These are phyloP conservation scores for Solanum sejunctum DNA, from an alignment of 257 asterid genomes.

Conservation along the genomic window DNA sequence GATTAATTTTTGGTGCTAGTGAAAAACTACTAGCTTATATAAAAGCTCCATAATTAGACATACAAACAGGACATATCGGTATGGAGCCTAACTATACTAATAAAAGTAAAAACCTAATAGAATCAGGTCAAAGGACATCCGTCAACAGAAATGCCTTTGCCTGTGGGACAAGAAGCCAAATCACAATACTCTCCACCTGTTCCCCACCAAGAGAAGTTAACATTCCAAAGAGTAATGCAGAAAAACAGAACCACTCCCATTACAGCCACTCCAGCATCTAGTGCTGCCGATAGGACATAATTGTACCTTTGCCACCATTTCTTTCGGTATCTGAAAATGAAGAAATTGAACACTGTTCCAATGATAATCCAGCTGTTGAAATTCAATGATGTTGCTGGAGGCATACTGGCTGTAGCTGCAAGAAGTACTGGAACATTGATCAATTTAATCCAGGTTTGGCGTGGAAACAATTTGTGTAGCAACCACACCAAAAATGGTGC, in stretches of 20 bases:
- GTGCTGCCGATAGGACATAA: slow-evolving; percentile 54
- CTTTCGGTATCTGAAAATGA: slow-evolving; percentile 41
- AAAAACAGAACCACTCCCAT: slow-evolving; percentile 52
- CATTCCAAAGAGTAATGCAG: slow-evolving; percentile 6
- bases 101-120: not conserved
- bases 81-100: not conserved
- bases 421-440: slow-evolving; percentile 57
- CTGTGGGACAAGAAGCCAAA: slow-evolving; percentile 51
- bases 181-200: slow-evolving; percentile 35
- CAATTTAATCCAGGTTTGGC: slow-evolving; percentile 38
- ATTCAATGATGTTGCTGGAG: slow-evolving; percentile 57
- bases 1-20: not conserved
- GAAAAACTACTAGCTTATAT: not conserved
- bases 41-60: not conserved
- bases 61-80: not conserved
- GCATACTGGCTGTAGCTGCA: slow-evolving; percentile 44
- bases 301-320: slow-evolving; percentile 75
- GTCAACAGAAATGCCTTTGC: slow-evolving; percentile 34
- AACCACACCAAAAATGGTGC: slow-evolving; percentile 41
- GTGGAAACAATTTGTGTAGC: slow-evolving; percentile 33
- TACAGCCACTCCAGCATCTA: slow-evolving; percentile 77
- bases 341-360: slow-evolving; percentile 40
- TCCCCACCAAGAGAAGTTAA: slow-evolving; percentile 50
- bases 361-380: slow-evolving; percentile 53
- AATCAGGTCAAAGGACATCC: slow-evolving; percentile 47